phyloP scores from a whole-genome alignment of 208 protist genomes.

The Trypanosoma scelopori region DNA sequence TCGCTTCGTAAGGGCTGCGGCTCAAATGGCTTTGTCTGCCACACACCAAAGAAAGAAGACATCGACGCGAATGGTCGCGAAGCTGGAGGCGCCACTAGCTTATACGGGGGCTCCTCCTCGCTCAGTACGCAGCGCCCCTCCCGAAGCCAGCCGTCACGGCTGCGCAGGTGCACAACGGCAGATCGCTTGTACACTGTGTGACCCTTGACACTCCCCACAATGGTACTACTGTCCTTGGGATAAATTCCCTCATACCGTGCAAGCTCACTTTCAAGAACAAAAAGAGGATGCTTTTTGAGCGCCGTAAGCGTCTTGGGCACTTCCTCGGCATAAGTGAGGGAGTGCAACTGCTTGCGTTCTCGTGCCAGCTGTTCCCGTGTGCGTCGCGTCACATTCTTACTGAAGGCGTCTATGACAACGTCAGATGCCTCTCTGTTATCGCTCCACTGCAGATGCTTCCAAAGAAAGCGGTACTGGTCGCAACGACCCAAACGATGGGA shows the following conservation, averaged over 20 bases:
- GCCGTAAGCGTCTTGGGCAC: constrained; percentile 79
- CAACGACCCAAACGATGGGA: constrained; percentile 57
- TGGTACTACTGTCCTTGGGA: constrained; percentile 74
- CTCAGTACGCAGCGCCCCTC: constrained; percentile 64
- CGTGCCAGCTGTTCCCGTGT: constrained; percentile 38
- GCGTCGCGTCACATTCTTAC: constrained; percentile 26
- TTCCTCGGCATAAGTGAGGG: constrained; percentile 75
- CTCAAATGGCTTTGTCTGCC: constrained; percentile 86
- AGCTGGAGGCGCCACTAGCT: constrained; percentile 70
- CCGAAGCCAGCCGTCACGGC: constrained; percentile 87
- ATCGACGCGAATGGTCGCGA: constrained; percentile 79
- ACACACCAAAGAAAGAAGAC: constrained; percentile 75
- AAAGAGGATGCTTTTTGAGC: constrained; percentile 80
- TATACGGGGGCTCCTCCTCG: constrained; percentile 73
- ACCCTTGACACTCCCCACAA: constrained; percentile 81
- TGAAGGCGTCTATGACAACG: constrained; percentile 64
- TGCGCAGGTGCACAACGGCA: constrained; percentile 76
- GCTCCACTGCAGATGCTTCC: constrained; percentile 76
- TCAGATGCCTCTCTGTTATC: constrained; percentile 77
- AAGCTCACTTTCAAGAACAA: constrained; percentile 80
- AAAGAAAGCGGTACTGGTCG: constrained; percentile 71
- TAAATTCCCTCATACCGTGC: constrained; percentile 79
- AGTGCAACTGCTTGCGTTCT: constrained; percentile 73
- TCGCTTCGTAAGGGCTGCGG: constrained; percentile 62
- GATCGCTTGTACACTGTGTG: constrained; percentile 88